Evolutionary conservation across 1,139 yeast species (phyloP), one percentile per base, ranked within the genome.

Genomic region (Lodderomyces metapsilosis): DNA sequence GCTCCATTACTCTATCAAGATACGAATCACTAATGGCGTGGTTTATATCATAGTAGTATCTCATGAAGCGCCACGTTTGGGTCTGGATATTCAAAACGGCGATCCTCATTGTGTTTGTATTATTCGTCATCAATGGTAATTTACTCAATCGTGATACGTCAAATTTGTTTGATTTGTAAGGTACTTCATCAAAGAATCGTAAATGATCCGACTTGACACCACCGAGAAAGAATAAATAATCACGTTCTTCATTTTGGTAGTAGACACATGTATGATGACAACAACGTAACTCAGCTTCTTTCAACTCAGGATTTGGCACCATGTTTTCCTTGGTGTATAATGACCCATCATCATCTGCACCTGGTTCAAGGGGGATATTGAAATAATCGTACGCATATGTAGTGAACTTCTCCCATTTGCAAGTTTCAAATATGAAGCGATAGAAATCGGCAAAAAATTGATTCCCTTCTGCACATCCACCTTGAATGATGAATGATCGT

Each of bases 241-340:
- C 70, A 20, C 61, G 53, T 12, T 66, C 73, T 20, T 64, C 69
- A 21, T 62, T 62, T 41, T 56, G 57, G 41, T 65, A 68, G 40
- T 62, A 65, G 34, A 68, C 53, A 3, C 73, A 68, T 4, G 64
- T 58, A 47, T 72, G 77, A 44, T 71, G 76, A 49, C 76, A 68
- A 4, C 71, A 57, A 20, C 76, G 52, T 27, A 71, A 54, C 49
- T 72, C 77, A 6, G 77, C 77, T 37, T 68, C 74, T 11, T 62
- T 53, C 11, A 69, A 52, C 12, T 54, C 47, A 2, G 76, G 67
- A 6, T 57, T 42, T 3, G 47, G 51, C 4, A 61, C 56, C 41
- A 59, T 64, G 5, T 55, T 54, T 3, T 63, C 66, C 30, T 54
- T 50, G 4, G 53, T 43, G 10, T 61, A 51, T 5, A 42, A 39